Base-by-base conservation (phyloP, 129 eudicot genomes). In the Ambrosia artemisiifolia region DNA sequence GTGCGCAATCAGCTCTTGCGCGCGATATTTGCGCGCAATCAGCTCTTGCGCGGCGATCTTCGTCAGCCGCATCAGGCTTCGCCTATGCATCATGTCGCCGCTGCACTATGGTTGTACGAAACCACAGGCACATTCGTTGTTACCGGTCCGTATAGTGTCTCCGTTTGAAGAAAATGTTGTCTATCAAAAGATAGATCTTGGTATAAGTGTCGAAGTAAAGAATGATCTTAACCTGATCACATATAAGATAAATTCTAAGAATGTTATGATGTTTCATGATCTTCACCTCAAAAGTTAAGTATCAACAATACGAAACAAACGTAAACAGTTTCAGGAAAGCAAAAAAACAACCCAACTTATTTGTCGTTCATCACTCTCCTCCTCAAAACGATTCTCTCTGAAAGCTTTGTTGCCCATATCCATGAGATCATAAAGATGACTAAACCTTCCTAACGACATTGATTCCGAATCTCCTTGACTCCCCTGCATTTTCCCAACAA, bases 351-450 rank as follows among this genome's bases (percentile, higher is more conserved):
- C 0, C 28, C 28, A 24, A 24, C 28, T 24, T 24, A 24, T 24
- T 24, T 24, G 28, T 0, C 2, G 53, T 12, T 40, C n/a, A 71
- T 57, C 33, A 70, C 42, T 60, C 40, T 91, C 99, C 97, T 95
- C 96, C 34, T 95, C 97, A 30, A 86, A 81, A 5, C 85, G 83
- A 43, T 82, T 79, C 8, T 82, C 85, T 13, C 94, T 87, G 36
- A 86, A 91, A 11, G 99, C 99, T 68, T 55, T 83, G 82, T 91
- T 95, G 32, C 96, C 99, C 75, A 59, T 67, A 8, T 88, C 86
- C 88, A 95, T 80, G 34, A 88, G 83, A 66, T 88, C 90, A 64
- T 74, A 85, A 5, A 95, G 71, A 84, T 91, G 91, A 71, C 81
- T 83, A 77, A 83, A 84, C 51, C 90, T 67, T 44, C 94, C 94